Conservation (phyloP, 169 alveolate genomes). For the Plasmodium chabaudi region DNA sequence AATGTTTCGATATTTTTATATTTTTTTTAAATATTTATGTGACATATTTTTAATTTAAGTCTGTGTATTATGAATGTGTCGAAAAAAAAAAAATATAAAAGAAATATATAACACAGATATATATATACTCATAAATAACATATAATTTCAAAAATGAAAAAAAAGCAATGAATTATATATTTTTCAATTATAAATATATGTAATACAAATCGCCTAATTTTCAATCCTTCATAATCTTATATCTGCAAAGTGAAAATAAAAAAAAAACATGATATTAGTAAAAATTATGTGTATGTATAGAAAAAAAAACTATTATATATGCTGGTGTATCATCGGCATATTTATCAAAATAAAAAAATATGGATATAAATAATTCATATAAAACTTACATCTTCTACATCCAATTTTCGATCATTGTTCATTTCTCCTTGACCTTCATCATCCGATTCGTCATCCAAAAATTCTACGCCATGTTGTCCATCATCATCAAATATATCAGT, state of each 20-base stretch:
- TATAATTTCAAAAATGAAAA: slow-evolving; percentile 17
- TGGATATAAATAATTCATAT: not conserved
- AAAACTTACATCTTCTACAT: slow-evolving; percentile 65
- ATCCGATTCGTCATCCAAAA: slow-evolving; percentile 88
- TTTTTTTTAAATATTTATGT: slow-evolving; percentile 18
- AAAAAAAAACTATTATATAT: not conserved
- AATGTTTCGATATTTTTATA: not conserved
- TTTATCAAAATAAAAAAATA: not conserved
- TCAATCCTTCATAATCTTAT: not conserved
- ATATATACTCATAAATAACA: slow-evolving; percentile 5
- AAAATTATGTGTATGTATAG: not conserved
- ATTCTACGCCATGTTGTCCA: slow-evolving; percentile 91
- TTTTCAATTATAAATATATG: not conserved
- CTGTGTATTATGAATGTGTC: slow-evolving; percentile 4
- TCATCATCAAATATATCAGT: slow-evolving; percentile 93
- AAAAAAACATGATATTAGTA: not conserved
- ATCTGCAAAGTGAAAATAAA: slow-evolving; percentile 10
- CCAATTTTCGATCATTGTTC: slow-evolving; percentile 39
- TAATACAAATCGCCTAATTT: not conserved
- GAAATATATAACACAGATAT: slow-evolving; percentile 12
- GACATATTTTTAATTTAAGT: slow-evolving; percentile 37
- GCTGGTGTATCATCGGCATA: not conserved
- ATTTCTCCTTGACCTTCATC: slow-evolving; percentile 77
- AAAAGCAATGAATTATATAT: slow-evolving; percentile 1
- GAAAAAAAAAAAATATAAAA: slow-evolving; percentile 38